Evolutionary conservation across 352 stramenopile species (phyloP), one percentile per base, ranked within the genome.

Genomic region (Phytopythium mirpurense): DNA sequence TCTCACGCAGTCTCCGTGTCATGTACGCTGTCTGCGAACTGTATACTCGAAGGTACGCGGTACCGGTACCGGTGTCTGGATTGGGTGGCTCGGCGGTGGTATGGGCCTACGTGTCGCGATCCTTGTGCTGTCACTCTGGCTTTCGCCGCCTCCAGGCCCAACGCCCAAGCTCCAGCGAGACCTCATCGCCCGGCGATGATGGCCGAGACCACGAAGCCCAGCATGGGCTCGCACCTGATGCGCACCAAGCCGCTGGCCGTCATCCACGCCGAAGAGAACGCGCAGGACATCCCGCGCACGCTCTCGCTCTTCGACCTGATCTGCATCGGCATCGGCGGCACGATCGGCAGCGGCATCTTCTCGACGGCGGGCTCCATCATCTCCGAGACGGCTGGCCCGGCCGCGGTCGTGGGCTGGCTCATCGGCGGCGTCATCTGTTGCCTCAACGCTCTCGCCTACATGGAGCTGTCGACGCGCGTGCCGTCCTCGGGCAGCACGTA

Each of bases 401-500:
- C 82, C 26, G 83, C 82, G 6, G 68, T 83, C 42, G 43, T 94
- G 19, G 86, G 67, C 27, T 97, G 83, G 76, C 48, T 78, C 11
- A 64, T 96, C 46, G 76, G 70, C 37, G 89, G 86, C 18, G 43
- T 90, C 9, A 74, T 86, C 37, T 91, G 85, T 29, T 86, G 71
- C 31, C 59, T 85, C 43, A 88, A 75, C 40, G 85, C 84, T 1
- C 63, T 93, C 21, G 86, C 85, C 26, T 97, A 94, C 60, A 92
- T 93, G 52, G 89, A 97, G 63, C 62, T 95, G 31, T 78, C 73
- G 3, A 83, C 71, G 18, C 63, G 86, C 18, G 79, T 97, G 31
- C 87, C 89, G 26, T 93, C 78, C 15, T 87, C 85, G n/a, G 90
- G 90, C 14, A 90, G 71, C 41, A 96, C 83, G 11, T 98, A 98